Conservation (phyloP, 2,329 filamentous ascomycete species). For the Xylaria sp. region DNA sequence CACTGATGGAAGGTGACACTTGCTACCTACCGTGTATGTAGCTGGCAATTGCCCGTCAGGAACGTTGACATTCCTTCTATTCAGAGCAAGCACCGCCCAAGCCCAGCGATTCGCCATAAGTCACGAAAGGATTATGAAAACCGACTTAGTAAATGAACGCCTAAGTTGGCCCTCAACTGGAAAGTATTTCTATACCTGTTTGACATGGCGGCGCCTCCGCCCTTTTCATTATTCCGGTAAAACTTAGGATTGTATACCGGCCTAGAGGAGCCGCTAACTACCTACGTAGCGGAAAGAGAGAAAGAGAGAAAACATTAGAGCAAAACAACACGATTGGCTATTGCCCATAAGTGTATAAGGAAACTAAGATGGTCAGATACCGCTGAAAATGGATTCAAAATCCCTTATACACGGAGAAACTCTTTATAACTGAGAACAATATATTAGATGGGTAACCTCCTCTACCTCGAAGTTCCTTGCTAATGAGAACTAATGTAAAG, state of each 20-base stretch:
- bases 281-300: no score
- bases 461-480: neutral
- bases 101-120: neutral
- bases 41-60: neutral
- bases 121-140: neutral
- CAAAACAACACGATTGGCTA: neutral
- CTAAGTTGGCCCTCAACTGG: no score
- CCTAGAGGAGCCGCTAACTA: no score
- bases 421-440: neutral
- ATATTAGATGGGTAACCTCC: neutral
- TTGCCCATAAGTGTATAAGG: neutral
- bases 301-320: neutral
- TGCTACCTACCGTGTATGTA: neutral
- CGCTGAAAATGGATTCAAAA: neutral
- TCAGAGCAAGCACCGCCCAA: neutral
- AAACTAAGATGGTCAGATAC: neutral
- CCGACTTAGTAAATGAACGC: neutral
- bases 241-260: no score
- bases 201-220: no score
- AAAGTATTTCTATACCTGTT: no score
- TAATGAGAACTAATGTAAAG: neutral
- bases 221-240: no score
- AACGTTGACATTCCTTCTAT: no score
- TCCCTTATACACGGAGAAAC: neutral
- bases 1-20: slow-evolving; percentile 16